A percentile compares a stretch with the other conserved stretches of the same genome.
phyloP scores from a whole-genome alignment of 176 grass and related monocot species.

The Aechmea fasciata region DNA sequence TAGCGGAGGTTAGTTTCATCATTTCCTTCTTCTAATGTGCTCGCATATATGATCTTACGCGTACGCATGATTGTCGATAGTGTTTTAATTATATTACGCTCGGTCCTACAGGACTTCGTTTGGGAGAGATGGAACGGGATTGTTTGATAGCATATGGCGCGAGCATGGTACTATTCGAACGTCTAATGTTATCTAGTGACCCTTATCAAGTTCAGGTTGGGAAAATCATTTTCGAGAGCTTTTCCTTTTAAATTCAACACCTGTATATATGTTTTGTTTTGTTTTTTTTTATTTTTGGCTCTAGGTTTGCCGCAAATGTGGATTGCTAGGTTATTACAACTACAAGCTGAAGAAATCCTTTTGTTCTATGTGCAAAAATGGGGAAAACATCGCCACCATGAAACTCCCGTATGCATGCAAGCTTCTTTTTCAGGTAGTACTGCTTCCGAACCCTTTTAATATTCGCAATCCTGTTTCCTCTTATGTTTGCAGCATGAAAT shows the following conservation, averaged over 20 bases:
- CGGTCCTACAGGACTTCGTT: constrained; percentile 49
- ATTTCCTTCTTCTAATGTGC: not conserved
- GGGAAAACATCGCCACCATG: constrained; percentile 91
- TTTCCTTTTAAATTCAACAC: not conserved
- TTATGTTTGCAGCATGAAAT: not conserved
- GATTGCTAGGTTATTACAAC: constrained; percentile 83
- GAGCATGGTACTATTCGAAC: constrained; percentile 97
- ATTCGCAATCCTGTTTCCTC: not conserved
- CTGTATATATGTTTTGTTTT: too few species aligned
- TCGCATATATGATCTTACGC: not conserved
- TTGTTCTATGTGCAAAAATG: constrained; percentile 95
- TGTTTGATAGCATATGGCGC: constrained; percentile 94
- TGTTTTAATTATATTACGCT: not conserved
- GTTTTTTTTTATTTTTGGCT: not conserved
- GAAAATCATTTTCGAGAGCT: not conserved
- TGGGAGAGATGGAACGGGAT: constrained; percentile 98
- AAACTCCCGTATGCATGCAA: constrained; percentile 99
- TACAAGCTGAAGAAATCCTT: constrained; percentile 68
- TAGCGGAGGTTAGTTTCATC: constrained; percentile 59
- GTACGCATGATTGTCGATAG: not conserved
- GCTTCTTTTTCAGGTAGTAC: constrained; percentile 86
- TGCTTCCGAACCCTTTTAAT: not conserved
- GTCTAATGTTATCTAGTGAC: constrained; percentile 90
- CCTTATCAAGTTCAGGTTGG: constrained; percentile 95
- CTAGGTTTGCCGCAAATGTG: constrained; percentile 91